These are phyloP conservation scores for Mycena leptocephala DNA, from an alignment of 768 basidiomycete genomes.

Conservation along the genomic window DNA sequence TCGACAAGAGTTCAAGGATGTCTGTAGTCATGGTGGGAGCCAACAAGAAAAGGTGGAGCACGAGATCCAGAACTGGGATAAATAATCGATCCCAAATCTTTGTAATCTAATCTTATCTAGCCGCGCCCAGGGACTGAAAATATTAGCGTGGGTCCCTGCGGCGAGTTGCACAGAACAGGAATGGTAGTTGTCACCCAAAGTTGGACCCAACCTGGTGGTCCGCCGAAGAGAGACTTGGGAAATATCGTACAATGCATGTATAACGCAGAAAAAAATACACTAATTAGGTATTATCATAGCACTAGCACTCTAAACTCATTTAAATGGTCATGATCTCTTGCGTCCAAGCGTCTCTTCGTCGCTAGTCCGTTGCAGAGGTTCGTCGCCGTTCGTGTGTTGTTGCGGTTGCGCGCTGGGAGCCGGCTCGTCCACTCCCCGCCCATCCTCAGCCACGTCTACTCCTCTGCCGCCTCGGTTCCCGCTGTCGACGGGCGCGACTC, in stretches of 20 bases:
- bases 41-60: constrained; percentile 6
- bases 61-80: neutral
- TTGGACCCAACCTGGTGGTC: no score
- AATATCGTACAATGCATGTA: constrained; percentile 22
- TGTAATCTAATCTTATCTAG: constrained; percentile 7
- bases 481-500: neutral
- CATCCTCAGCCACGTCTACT: constrained; percentile 21
- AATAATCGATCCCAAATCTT: neutral
- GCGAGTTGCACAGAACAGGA: no score
- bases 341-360: neutral
- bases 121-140: no score
- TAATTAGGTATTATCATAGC: constrained; percentile 25
- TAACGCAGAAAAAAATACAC: constrained; percentile 17
- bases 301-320: constrained; percentile 4
- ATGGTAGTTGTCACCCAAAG: no score
- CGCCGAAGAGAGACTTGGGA: no score
- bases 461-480: constrained; percentile 22
- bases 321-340: constrained; percentile 7
- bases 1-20: constrained; percentile 23
- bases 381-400: neutral
- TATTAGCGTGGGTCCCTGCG: no score
- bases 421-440: constrained; percentile 20
- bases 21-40: constrained; percentile 12
- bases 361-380: constrained; percentile 27
- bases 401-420: neutral